Conservation (phyloP, 192 early-diverging fungal species). For the Kappamyces sp. region DNA sequence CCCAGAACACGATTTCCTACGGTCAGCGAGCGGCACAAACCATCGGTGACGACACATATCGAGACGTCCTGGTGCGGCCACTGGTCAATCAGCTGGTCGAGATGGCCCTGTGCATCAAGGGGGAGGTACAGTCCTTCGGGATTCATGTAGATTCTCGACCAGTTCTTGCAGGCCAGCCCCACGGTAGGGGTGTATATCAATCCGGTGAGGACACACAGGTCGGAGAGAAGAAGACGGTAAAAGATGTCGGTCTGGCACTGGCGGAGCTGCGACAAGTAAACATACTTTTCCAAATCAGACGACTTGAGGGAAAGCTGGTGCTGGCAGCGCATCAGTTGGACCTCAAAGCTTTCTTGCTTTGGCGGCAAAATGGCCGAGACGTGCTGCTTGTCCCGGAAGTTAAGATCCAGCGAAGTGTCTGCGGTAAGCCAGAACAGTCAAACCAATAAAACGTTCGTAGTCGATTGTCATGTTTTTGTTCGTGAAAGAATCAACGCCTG, state of each 20-base stretch:
- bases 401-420: neutral
- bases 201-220: slow-evolving; percentile 18
- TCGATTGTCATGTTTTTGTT: too few species aligned
- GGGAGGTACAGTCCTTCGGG: slow-evolving; percentile 75
- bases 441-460: too few species aligned
- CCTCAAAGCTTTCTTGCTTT: slow-evolving; percentile 59
- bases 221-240: slow-evolving; percentile 59
- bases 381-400: slow-evolving; percentile 45
- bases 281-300: slow-evolving; percentile 70
- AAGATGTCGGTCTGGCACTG: slow-evolving; percentile 72
- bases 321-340: slow-evolving; percentile 64
- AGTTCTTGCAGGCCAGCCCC: slow-evolving; percentile 70
- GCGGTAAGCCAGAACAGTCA: too few species aligned
- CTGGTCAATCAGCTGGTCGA: slow-evolving; percentile 71
- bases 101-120: slow-evolving; percentile 63
- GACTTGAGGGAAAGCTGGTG: slow-evolving; percentile 63
- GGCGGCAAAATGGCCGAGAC: slow-evolving; percentile 61
- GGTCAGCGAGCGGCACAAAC: too few species aligned
- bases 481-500: too few species aligned
- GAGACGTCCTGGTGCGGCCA: slow-evolving; percentile 66
- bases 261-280: slow-evolving; percentile 73
- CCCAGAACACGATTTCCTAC: slow-evolving; percentile 84
- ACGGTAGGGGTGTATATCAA: slow-evolving; percentile 42
- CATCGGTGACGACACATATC: slow-evolving; percentile 90
- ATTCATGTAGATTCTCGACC: slow-evolving; percentile 79